Conservation (phyloP, 176 grass and related monocot genomes). For the Carex parvula region DNA sequence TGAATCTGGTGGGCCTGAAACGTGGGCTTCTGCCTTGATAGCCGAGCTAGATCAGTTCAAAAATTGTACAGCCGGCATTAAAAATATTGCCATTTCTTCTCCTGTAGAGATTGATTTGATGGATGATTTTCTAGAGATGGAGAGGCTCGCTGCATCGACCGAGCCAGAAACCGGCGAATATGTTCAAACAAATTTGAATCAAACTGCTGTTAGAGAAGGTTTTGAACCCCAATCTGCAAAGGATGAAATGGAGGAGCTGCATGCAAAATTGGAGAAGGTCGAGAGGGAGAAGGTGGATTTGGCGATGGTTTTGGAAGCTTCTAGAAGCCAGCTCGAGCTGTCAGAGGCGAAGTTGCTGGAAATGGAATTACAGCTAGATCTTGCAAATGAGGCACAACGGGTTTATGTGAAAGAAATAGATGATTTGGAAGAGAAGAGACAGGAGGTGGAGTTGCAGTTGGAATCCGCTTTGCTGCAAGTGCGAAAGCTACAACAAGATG, state of each 20-base stretch:
- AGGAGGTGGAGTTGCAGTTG: constrained; percentile 54
- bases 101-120: constrained; percentile 78
- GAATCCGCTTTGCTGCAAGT: constrained; percentile 43
- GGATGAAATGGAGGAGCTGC: constrained; percentile 44
- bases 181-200: constrained; percentile 48
- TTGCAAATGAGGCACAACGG: constrained; percentile 47
- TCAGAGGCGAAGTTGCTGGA: constrained; percentile 59
- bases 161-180: constrained; percentile 32
- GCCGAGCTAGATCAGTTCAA: constrained; percentile 84
- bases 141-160: constrained; percentile 66
- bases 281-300: constrained; percentile 66
- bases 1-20: constrained; percentile 65
- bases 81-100: constrained; percentile 44
- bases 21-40: constrained; percentile 75
- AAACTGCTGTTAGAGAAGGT: constrained; percentile 30
- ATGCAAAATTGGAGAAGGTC: constrained; percentile 44
- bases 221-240: constrained; percentile 32
- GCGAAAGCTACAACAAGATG: constrained; percentile 34
- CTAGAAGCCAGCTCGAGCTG: constrained; percentile 42
- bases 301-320: constrained; percentile 47
- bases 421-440: constrained; percentile 40
- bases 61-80: constrained; percentile 32
- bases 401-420: constrained; percentile 39
- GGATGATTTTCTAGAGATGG: constrained; percentile 99
- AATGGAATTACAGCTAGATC: constrained; percentile 53